Conservation (phyloP, 2,329 filamentous ascomycete species). For the Aspergillus unguis region DNA sequence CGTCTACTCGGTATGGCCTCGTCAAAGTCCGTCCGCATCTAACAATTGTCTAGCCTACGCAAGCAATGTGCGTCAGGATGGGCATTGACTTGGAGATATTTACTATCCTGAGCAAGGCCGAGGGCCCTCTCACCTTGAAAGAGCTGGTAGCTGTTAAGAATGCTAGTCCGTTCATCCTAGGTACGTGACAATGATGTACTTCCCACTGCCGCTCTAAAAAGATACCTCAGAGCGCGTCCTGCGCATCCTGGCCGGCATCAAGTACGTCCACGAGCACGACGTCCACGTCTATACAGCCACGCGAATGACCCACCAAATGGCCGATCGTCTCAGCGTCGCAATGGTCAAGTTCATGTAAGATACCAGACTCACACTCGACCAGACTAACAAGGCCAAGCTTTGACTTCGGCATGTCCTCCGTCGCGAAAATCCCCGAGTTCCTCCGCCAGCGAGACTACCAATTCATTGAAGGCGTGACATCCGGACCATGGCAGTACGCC, state of each 20-base stretch:
- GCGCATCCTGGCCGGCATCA: conserved; percentile 16
- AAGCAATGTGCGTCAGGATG: conserved; percentile 15
- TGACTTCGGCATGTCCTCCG: conserved; percentile 10
- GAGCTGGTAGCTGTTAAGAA: conserved; percentile 15
- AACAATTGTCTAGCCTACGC: conserved; percentile 10
- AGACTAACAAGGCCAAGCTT: conserved; percentile 4
- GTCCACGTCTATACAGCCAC: conserved; percentile 13
- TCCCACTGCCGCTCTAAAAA: background rate
- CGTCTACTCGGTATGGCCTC: conserved; percentile 11
- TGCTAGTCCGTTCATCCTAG: conserved; percentile 10
- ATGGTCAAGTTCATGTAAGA: conserved; percentile 17
- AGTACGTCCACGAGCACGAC: conserved; percentile 17
- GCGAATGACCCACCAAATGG: conserved; percentile 16
- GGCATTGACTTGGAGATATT: conserved; percentile 19
- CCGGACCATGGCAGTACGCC: conserved; percentile 18
- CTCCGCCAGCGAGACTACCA: conserved; percentile 9
- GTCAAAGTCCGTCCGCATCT: background rate
- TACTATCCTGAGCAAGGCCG: conserved; percentile 7
- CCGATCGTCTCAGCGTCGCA: conserved; percentile 2
- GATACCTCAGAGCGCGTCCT: conserved; percentile 15
- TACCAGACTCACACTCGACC: background rate
- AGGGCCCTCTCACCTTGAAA: conserved; percentile 2
- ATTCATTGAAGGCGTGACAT: conserved; percentile 4
- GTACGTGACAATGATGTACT: background rate
- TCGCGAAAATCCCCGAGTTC: conserved; percentile 14